phyloP scores from a whole-genome alignment of 345 rosid genomes.

The Citrus reticulata region DNA sequence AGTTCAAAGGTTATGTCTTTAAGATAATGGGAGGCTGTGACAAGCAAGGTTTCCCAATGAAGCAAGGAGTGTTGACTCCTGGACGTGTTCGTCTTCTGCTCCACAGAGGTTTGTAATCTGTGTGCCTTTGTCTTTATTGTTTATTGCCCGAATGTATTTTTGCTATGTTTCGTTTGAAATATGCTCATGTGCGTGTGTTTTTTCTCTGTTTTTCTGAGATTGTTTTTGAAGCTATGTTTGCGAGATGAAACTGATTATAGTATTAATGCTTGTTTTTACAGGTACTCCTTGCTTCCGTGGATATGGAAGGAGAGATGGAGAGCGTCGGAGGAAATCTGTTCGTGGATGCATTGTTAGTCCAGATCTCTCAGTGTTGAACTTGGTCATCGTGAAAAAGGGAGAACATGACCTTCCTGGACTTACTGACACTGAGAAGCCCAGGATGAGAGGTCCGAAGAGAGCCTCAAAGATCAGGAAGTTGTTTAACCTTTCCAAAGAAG shows the following conservation, averaged over 20 bases:
- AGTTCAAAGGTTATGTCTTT: conserved; percentile 80
- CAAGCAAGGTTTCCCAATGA: conserved; percentile 92
- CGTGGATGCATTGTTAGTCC: conserved; percentile 87
- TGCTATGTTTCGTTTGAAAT: background rate
- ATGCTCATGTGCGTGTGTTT: background rate
- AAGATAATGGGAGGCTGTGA: conserved; percentile 93
- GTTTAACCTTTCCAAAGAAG: background rate
- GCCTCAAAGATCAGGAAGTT: background rate
- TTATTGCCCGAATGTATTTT: background rate
- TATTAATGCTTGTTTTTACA: conserved; percentile 6
- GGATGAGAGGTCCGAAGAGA: background rate
- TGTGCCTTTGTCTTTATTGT: background rate
- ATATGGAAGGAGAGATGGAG: conserved; percentile 66
- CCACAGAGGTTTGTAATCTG: conserved; percentile 48
- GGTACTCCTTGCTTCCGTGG: conserved; percentile 81
- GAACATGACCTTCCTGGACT: background rate
- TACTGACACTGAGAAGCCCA: background rate
- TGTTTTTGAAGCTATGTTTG: background rate
- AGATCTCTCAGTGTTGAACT: conserved; percentile 74
- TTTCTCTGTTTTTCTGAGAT: background rate
- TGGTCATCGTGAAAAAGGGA: conserved; percentile 34
- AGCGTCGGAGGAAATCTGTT: conserved; percentile 78
- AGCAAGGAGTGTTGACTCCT: conserved; percentile 83
- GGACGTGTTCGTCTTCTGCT: conserved; percentile 87
- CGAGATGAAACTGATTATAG: background rate